Base-by-base conservation (phyloP, 129 eudicot species). In the Flaveria sonorensis region DNA sequence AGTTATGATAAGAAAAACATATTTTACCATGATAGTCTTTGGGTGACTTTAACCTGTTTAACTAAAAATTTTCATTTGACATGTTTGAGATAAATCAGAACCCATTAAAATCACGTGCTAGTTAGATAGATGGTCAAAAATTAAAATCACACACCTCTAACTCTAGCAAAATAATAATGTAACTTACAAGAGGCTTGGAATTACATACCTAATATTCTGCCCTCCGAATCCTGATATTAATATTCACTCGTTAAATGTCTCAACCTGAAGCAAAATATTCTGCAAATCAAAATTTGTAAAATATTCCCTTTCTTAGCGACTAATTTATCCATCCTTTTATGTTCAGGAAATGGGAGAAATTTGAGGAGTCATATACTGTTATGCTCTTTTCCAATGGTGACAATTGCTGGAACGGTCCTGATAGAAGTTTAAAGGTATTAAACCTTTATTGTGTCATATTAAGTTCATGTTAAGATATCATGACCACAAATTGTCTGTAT, bases 371-470 rank as follows among this genome's bases (percentile, higher is more conserved):
- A 0, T 89, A 93, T 86, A 84, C 83, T 71, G 79, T 64, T 68
- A 93, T 93, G 97, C 86, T 81, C 57, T 93, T 93, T 72, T 76
- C 86, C 32, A 89, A 83, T 65, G 98, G 98, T 71, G 98, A 93
- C 77, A 85, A 89, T 68, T 93, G 98, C 85, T 93, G 98, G 98
- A 93, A n/a, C 76, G 98, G 98, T 48, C 98, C 98, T 50, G 98
- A 90, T 72, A 90, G 98, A 86, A 93, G 98, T 84, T 64, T 93
- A 72, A 93, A 88, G 98, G 98, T 93, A 82, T 62, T 21, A 52
- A 55, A 70, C 19, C n/a, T 43, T 60, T 64, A 47, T 71, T 47
- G 53, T 59, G 32, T 51, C 68, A 53, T 71, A 52, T 50, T 71
- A 32, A 32, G 42, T 55, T 69, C 7, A 45, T 60, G 9, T 36